Percentiles rank a stretch among this genome's conserved stretches.
These are phyloP conservation scores for Pholiota adiposa DNA, from an alignment of 1,284 basidiomycete species.

Conservation along the genomic window DNA sequence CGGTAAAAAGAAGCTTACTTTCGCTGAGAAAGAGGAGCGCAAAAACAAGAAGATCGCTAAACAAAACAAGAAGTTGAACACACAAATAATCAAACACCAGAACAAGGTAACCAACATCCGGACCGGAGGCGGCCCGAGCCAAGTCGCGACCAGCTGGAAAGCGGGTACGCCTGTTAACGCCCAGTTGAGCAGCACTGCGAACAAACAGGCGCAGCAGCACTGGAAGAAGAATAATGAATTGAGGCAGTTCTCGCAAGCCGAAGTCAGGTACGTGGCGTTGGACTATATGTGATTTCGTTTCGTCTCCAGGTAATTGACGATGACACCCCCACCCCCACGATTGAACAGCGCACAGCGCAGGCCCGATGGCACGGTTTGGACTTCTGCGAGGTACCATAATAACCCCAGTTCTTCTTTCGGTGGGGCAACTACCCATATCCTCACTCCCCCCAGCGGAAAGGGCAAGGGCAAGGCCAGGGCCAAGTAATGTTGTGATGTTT, in stretches of 20 bases:
- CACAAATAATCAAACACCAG: neutral
- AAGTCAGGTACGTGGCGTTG: constrained; percentile 3
- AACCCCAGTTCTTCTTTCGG: neutral
- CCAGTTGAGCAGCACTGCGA: neutral
- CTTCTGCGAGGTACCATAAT: constrained; percentile 1
- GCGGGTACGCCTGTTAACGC: neutral
- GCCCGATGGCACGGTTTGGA: neutral
- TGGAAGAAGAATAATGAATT: neutral
- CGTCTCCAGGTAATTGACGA: no score
- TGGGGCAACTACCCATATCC: neutral
- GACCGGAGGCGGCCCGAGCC: neutral
- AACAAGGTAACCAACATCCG: neutral
- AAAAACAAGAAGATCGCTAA: neutral
- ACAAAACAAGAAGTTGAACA: neutral
- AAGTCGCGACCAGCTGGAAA: neutral
- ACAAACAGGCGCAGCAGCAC: neutral
- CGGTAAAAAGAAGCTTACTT: neutral
- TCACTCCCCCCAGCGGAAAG: neutral
- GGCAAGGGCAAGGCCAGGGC: neutral
- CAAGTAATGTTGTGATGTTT: neutral
- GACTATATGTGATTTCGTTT: no score
- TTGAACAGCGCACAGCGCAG: neutral
- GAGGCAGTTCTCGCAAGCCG: neutral
- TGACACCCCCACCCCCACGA: neutral
- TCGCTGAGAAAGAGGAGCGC: neutral